Conservation (phyloP, 176 grass and related monocot species). For the Metroxylon sagu region DNA sequence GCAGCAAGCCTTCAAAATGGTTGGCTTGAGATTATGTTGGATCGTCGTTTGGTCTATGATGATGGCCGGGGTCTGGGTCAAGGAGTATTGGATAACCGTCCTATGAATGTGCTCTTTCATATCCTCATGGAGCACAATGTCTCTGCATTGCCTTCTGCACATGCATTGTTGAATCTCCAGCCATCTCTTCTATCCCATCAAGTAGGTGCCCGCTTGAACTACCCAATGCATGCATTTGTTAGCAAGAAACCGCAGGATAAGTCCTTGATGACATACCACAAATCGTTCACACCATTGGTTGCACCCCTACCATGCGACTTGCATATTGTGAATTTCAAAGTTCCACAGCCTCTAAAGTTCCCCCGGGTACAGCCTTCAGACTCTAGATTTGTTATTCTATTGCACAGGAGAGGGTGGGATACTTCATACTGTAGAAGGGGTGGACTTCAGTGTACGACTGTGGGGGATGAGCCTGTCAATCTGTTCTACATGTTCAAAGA, state of each 20-base stretch:
- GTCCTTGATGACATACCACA: conserved; percentile 31
- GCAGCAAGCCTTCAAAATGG: conserved; percentile 85
- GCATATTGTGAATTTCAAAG: conserved; percentile 88
- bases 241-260: conserved; percentile 50
- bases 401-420: conserved; percentile 93
- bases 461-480: conserved; percentile 71
- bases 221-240: conserved; percentile 81
- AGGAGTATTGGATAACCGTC: conserved; percentile 85
- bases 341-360: conserved; percentile 81
- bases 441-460: conserved; percentile 53
- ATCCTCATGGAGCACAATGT: conserved; percentile 77
- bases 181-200: conserved; percentile 81
- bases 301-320: conserved; percentile 79
- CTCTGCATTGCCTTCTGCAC: conserved; percentile 57
- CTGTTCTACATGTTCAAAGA: conserved; percentile 98
- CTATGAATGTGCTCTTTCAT: conserved; percentile 79
- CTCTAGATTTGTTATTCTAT: conserved; percentile 53
- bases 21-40: conserved; percentile 97
- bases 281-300: conserved; percentile 59
- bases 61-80: conserved; percentile 93
- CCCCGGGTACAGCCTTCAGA: conserved; percentile 31
- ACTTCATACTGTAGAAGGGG: conserved; percentile 70
- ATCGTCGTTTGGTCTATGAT: conserved; percentile 75
- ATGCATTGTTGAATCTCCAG: conserved; percentile 61
- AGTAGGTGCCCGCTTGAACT: conserved; percentile 65